A percentile compares a stretch with the other conserved stretches of the same genome.
phyloP scores from a whole-genome alignment of 2,329 filamentous ascomycete species.

The Myriosclerotinia scirpicola region DNA sequence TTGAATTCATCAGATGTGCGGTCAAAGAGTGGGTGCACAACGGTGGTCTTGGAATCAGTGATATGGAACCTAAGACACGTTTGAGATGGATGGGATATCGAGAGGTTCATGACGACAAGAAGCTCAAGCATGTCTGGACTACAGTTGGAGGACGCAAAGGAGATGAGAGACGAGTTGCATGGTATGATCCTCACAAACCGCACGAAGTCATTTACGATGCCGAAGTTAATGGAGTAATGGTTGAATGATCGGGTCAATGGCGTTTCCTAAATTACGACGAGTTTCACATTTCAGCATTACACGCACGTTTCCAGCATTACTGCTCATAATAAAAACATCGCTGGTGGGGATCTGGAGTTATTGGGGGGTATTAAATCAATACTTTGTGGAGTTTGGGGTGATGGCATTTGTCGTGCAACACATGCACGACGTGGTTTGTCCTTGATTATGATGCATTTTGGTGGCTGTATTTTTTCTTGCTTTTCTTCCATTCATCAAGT shows the following conservation, averaged over 20 bases:
- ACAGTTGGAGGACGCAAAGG: conserved; percentile 64
- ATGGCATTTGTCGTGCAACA: conserved; percentile 9
- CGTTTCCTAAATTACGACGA: neutral
- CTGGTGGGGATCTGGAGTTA: conserved; percentile 6
- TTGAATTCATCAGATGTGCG: conserved; percentile 68
- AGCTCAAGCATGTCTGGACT: conserved; percentile 67
- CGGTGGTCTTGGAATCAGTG: conserved; percentile 67
- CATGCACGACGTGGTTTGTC: conserved; percentile 7
- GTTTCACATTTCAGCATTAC: neutral
- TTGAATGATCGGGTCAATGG: conserved; percentile 20
- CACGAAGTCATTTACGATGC: conserved; percentile 38
- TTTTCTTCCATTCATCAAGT: conserved; percentile 8
- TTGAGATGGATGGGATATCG: conserved; percentile 60
- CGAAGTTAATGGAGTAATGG: conserved; percentile 27
- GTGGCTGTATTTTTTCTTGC: conserved; percentile 6
- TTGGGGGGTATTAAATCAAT: neutral
- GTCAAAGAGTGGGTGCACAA: conserved; percentile 70
- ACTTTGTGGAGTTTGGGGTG: conserved; percentile 2
- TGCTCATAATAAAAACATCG: conserved; percentile 2
- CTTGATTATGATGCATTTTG: conserved; percentile 6
- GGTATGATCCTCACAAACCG: conserved; percentile 41
- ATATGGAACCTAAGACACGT: conserved; percentile 53
- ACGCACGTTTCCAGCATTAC: neutral
- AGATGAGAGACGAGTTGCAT: conserved; percentile 46
- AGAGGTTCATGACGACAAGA: conserved; percentile 53